Percentiles rank a stretch among this genome's conserved stretches.
Conservation (phyloP, 192 early-diverging fungal genomes). For the Rhizophagus clarus region DNA sequence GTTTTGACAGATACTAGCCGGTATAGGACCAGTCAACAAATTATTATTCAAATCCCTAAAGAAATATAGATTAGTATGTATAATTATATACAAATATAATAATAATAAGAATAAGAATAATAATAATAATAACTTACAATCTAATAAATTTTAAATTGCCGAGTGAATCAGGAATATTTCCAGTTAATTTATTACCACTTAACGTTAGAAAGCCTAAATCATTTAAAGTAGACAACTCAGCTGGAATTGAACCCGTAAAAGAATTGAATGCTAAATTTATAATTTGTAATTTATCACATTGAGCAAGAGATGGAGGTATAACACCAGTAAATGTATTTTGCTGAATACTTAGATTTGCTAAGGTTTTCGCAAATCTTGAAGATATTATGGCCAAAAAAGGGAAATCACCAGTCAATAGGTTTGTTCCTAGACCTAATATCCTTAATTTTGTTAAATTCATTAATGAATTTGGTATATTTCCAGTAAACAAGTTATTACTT, state of each 20-base stretch:
- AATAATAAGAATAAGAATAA: not conserved
- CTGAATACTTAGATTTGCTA: not conserved
- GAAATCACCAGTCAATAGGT: not conserved
- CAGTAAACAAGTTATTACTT: constrained; percentile 2
- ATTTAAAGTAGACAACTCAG: not conserved
- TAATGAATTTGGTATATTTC: constrained; percentile 7
- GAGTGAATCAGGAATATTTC: constrained; percentile 13
- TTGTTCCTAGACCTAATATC: not conserved
- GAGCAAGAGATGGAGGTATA: not conserved
- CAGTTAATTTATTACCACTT: constrained; percentile 21
- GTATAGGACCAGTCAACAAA: no score
- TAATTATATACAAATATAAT: not conserved
- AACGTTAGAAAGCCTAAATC: constrained; percentile 6
- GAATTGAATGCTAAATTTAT: not conserved
- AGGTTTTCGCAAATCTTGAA: not conserved
- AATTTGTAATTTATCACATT: not conserved
- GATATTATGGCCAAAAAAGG: not conserved
- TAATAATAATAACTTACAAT: constrained; percentile 18
- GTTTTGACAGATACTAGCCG: no score
- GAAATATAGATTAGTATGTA: no score
- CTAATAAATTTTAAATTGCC: not conserved
- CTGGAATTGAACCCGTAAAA: constrained; percentile 8
- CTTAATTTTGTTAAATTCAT: not conserved
- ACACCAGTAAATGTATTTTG: not conserved
- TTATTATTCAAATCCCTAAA: no score